These are phyloP conservation scores for Alternaria sp. DNA, from an alignment of 2,329 filamentous ascomycete species.

Conservation along the genomic window DNA sequence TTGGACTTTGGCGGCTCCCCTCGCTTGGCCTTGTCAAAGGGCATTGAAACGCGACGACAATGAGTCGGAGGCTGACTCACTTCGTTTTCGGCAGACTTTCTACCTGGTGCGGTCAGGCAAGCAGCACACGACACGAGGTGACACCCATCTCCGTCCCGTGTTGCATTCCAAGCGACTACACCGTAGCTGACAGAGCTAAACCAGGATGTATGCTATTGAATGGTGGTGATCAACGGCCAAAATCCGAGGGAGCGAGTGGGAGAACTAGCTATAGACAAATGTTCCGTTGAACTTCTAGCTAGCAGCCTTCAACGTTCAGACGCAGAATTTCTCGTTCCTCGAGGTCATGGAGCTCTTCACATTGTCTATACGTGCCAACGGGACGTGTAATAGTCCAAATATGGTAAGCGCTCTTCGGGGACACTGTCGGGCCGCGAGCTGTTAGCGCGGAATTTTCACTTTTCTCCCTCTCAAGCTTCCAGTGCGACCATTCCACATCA, in stretches of 20 bases:
- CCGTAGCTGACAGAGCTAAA: not conserved
- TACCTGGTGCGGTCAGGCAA: not conserved
- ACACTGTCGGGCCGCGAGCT: constrained; percentile 7
- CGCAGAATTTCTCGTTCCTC: not conserved
- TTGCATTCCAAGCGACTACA: not conserved
- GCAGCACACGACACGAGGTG: not conserved
- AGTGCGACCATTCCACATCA: not conserved
- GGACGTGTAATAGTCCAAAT: not conserved
- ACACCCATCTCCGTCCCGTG: not conserved
- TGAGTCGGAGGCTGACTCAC: not conserved
- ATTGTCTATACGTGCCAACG: not conserved
- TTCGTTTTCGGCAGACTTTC: not conserved
- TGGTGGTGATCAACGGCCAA: not conserved
- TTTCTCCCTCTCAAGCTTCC: constrained; percentile 10
- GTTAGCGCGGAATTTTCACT: constrained; percentile 8
- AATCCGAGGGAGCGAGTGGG: not conserved
- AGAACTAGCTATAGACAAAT: not conserved
- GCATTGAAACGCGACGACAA: not conserved
- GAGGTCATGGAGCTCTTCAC: not conserved
- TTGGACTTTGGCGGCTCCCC: not conserved
- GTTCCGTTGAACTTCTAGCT: not conserved
- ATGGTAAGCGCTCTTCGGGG: constrained; percentile 6
- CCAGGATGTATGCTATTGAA: not conserved
- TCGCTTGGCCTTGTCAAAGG: not conserved
- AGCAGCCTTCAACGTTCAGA: not conserved